Evolutionary conservation across 345 rosid species (phyloP), one percentile per base, ranked within the genome.

Genomic region (Hirschfeldia incana): DNA sequence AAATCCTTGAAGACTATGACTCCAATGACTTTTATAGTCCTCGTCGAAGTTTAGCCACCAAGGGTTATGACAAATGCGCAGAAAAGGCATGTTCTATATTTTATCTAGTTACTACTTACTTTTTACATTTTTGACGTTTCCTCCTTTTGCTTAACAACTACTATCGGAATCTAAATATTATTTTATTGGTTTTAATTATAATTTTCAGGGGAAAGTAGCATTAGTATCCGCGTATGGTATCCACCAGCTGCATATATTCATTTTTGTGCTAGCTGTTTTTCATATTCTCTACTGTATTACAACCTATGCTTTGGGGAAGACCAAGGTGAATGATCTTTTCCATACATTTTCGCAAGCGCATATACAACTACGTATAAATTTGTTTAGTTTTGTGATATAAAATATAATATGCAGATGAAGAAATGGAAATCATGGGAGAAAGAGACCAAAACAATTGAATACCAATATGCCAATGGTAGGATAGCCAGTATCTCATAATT

Each of bases 361-460:
- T 8, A 65, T 65, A 53, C 13, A 32, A 16, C 3, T 59, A 5
- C 5, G 7, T 51, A 51, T 57, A 0, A 6, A 15, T 39, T 29
- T 61, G 15, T 44, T 42, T 8, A 11, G 13, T 17, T 32, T 21
- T 71, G 44, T 15, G 5, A 68, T 36, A 12, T 65, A 42, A 3
- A 42, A 51, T 51, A 15, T 5, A 11, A 44, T 63, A 65, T 82
- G 77, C 84, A 94, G 98, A 94, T 91, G 95, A 91, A 87, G 77
- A 94, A 74, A 85, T 94, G 98, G 98, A 89, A 84, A 83, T 71
- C 76, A 5, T 94, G 98, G 98, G 98, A 94, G 80, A 69, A 60
- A 58, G 98, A 91, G 80, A 91, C 98, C 39, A 89, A 81, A 88
- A 89, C 94, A 66, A 65, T 88, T 68, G 97, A 92, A 79, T 87